Base-by-base conservation (phyloP, 352 stramenopile genomes). In the Phytophthora crassamura region DNA sequence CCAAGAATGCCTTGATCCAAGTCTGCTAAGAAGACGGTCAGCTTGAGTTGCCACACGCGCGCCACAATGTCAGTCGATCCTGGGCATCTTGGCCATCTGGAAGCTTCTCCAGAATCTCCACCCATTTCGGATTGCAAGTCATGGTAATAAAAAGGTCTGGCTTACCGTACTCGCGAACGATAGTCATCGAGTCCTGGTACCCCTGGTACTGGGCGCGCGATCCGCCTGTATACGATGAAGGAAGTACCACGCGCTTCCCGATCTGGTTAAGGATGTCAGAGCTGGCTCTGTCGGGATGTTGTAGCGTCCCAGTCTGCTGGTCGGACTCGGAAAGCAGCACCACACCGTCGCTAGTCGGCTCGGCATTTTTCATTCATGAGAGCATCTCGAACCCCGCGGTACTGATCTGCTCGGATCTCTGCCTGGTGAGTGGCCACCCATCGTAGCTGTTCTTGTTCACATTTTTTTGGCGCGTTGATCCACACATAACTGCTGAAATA, bases 121-220 rank as follows among this genome's bases (percentile, higher is more conserved):
- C 16, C 67, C 75, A 90, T 25, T 25, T 25, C 22, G 22, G 22
- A 41, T 87, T 88, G 20, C 63, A 77, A 6, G 77, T 88, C 16
- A 86, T 74, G 0, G 82, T 86, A 10, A 85, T 77, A 57, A 88
- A 90, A 6, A 77, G 46, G 22, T 81, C 61, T 9, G 74, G 78
- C 15, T 64, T 69, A 6, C 75, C 75, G 14, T 56, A 63, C 15
- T 70, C 43, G 7, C 69, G 61, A 0, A 85, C 67, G 15, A 89
- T 78, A 7, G 75, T 59, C 59, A 85, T 78, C 0, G 62, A 38
- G 42, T 86, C 69, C 57, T 72, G 36, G 33, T 68, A 80, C n/a
- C 49, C 59, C 22, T 59, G 35, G 7, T 67, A 38, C 59, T 69
- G 72, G 36, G 45, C 18, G 5, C 35, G 49, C 15, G 49, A 18